Evolutionary conservation across 2,329 filamentous ascomycete genomes (phyloP).

Genomic region (Verticillium tricorpus): DNA sequence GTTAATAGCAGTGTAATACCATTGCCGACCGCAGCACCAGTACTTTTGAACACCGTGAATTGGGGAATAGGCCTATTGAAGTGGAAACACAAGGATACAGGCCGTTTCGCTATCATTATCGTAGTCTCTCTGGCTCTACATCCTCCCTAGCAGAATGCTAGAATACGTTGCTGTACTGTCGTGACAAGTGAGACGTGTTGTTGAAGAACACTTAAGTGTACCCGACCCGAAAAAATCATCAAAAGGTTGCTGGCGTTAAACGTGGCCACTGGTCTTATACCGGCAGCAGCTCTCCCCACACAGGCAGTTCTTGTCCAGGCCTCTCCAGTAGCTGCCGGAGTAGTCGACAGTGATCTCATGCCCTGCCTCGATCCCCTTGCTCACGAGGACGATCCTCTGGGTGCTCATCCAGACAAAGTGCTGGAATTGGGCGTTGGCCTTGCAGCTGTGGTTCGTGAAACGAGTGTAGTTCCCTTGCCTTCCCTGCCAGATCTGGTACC

Average conservation of each 20-base stretch:
- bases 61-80: neutral
- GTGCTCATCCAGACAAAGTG: slow-evolving; percentile 52
- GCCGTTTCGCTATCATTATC: neutral
- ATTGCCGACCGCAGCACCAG: neutral
- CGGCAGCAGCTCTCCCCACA: slow-evolving; percentile 49
- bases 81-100: neutral
- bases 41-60: neutral
- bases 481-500: slow-evolving; percentile 56
- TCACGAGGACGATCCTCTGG: slow-evolving; percentile 51
- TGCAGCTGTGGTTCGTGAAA: slow-evolving; percentile 56
- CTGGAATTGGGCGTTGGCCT: slow-evolving; percentile 52
- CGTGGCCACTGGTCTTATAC: slow-evolving; percentile 24
- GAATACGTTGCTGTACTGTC: too few species aligned
- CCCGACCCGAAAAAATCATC: neutral
- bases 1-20: neutral
- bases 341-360: slow-evolving; percentile 55
- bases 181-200: neutral
- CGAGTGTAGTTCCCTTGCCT: slow-evolving; percentile 51
- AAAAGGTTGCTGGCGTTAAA: neutral
- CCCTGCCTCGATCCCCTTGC: slow-evolving; percentile 47
- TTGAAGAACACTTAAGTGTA: neutral
- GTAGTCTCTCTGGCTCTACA: neutral
- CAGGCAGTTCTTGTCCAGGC: slow-evolving; percentile 49
- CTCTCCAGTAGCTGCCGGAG: slow-evolving; percentile 52
- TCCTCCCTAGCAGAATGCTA: neutral